Conservation (phyloP, 176 grass and related monocot species). For the Secale cereale region DNA sequence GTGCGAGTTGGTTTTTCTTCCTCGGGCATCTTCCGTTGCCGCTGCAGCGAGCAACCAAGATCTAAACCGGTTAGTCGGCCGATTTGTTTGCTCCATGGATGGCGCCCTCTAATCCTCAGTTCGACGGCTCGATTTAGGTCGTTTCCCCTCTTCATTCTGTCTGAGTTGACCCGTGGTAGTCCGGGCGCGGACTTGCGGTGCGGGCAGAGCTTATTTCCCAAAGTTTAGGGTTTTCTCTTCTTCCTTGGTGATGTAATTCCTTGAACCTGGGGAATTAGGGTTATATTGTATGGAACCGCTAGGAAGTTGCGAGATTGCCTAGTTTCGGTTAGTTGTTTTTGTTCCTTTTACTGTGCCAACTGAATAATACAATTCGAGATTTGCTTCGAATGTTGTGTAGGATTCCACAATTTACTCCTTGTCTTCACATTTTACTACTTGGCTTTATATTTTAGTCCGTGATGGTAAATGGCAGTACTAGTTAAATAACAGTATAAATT, state of each 20-base stretch:
- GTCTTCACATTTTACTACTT: background rate
- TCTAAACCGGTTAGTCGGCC: background rate
- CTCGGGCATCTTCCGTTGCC: background rate
- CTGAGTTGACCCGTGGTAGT: background rate
- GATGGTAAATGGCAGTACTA: background rate
- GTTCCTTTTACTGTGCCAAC: background rate
- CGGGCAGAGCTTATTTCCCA: background rate
- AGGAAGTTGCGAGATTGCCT: background rate
- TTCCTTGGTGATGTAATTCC: background rate
- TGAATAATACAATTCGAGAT: background rate
- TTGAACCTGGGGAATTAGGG: background rate
- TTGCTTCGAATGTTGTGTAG: background rate
- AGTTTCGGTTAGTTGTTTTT: background rate
- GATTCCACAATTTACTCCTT: background rate
- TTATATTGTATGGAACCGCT: background rate
- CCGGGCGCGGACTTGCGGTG: background rate
- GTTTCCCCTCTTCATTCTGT: background rate
- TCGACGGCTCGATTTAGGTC: background rate
- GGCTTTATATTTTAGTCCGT: background rate
- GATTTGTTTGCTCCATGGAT: background rate
- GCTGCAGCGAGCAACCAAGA: background rate
- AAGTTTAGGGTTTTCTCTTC: background rate
- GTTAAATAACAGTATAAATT: background rate
- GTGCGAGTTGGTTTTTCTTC: background rate
- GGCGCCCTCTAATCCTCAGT: background rate